Percentiles rank a stretch among this genome's conserved stretches.
phyloP scores from a whole-genome alignment of 768 basidiomycete species.

The Mycena galopus region DNA sequence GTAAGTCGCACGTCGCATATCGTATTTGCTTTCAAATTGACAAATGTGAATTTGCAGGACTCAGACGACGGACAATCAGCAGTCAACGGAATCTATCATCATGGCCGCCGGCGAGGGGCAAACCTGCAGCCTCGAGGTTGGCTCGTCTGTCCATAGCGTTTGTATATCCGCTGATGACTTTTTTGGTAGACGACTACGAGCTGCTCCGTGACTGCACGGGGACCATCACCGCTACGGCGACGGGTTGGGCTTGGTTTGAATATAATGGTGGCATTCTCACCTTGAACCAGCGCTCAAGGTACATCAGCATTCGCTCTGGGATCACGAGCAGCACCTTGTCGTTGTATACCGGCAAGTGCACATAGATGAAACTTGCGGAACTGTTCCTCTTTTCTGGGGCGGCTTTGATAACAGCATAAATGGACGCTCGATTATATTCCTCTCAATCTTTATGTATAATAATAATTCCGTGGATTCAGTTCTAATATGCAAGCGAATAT shows the following conservation, averaged over 20 bases:
- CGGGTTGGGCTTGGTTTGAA: constrained; percentile 9
- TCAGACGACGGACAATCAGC: background rate
- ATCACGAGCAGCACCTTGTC: background rate
- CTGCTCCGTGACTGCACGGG: background rate
- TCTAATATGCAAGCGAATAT: no score
- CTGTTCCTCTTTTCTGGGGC: no score
- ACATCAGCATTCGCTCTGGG: background rate
- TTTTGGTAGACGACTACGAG: background rate
- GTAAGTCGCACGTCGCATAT: background rate
- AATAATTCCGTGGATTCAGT: no score
- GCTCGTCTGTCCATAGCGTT: background rate
- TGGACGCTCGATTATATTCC: no score
- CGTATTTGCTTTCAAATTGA: background rate
- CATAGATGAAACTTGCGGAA: background rate
- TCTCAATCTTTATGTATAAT: no score
- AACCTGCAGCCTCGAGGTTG: background rate
- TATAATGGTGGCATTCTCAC: background rate
- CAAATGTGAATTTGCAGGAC: background rate
- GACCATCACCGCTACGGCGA: background rate
- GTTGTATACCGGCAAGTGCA: background rate
- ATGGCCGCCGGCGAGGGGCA: background rate
- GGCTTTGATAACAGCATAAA: no score
- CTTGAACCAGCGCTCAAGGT: constrained; percentile 4
- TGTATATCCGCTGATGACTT: no score
- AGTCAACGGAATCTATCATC: background rate